Evolutionary conservation across 2,329 filamentous ascomycete genomes (phyloP), one percentile per base, ranked within the genome.

Genomic region (Aspergillus viridinutans): DNA sequence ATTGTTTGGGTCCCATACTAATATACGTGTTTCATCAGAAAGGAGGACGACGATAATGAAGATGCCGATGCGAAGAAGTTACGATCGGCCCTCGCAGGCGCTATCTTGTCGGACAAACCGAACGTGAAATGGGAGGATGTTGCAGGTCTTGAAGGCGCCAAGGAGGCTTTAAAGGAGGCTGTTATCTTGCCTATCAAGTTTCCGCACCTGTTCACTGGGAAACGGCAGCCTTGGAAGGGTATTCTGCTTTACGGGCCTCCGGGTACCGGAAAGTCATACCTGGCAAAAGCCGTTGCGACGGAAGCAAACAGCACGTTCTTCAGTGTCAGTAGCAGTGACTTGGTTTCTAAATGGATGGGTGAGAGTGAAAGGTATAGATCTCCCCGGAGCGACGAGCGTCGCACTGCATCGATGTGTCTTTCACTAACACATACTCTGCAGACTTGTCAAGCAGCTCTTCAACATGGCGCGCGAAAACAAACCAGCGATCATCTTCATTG

Each of bases 331-430:
- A 96, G 90, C 81, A 96, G 91, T 71, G 94, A 99, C 73, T 76
- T 99, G 75, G 94, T 99, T 59, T 96, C 91, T 74, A 99, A 99
- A 74, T 99, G 94, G 94, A 99, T 99, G 94, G 94, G 94, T 79
- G 94, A 99, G 77, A 95, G 90, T 81, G 94, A 99, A 85, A 86
- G 92, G 90, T 95, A 79, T 50, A 81, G 67, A 26, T n/a, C 56
- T 47, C 10, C 26, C 26, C 7, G 35, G 23, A 26, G 9, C 20
- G 29, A 49, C 8, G 25, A 26, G n/a, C 9, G 29, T 49, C 43
- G 49, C 21, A 43, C 6, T 28, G 23, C 35, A 25, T 28, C 29
- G 25, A 3, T 7, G 2, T 2, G 20, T 49, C 23, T 14, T 32
- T 25, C 47, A 49, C 64, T 68, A 54, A 64, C 43, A 23, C 20